These are phyloP conservation scores for Aspergillus sp. DNA, from an alignment of 2,329 filamentous ascomycete genomes.

Conservation along the genomic window DNA sequence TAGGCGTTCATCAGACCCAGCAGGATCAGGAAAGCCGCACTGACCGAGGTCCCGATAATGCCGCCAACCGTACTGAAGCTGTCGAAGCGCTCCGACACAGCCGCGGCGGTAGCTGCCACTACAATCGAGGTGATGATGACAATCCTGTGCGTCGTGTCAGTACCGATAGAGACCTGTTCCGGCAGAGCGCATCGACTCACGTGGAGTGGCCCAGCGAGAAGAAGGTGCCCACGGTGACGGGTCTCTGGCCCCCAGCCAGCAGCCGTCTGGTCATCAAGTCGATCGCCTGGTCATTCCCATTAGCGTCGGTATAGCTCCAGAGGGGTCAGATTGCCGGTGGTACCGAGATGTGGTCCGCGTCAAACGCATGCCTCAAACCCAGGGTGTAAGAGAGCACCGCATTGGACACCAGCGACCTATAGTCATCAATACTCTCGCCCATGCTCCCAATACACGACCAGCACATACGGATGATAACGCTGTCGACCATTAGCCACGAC, in stretches of 20 bases:
- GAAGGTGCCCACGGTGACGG: constrained; percentile 87
- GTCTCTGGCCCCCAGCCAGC: constrained; percentile 73
- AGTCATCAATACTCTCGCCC: constrained; percentile 1
- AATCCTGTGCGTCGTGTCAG: constrained; percentile 42
- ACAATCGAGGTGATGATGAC: constrained; percentile 85
- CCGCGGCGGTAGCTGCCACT: constrained; percentile 82
- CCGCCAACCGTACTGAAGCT: constrained; percentile 71
- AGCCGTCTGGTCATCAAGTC: constrained; percentile 90
- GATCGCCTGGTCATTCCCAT: constrained; percentile 57
- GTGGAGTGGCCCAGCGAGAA: constrained; percentile 93
- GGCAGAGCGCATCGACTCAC: constrained; percentile 18
- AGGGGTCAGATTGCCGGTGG: neutral
- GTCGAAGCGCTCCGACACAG: constrained; percentile 71
- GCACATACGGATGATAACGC: constrained; percentile 29
- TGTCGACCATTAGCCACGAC: constrained; percentile 12
- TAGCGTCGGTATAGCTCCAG: neutral
- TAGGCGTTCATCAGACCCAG: constrained; percentile 77
- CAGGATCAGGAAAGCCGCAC: constrained; percentile 71
- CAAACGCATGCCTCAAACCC: constrained; percentile 86
- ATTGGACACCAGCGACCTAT: constrained; percentile 60
- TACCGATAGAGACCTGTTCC: neutral
- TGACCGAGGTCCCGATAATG: constrained; percentile 83
- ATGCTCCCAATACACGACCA: no score
- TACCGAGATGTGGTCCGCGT: constrained; percentile 81
- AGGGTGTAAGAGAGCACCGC: constrained; percentile 81